Evolutionary conservation across 768 basidiomycete species (phyloP).

Genomic region (Calocybe indica): DNA sequence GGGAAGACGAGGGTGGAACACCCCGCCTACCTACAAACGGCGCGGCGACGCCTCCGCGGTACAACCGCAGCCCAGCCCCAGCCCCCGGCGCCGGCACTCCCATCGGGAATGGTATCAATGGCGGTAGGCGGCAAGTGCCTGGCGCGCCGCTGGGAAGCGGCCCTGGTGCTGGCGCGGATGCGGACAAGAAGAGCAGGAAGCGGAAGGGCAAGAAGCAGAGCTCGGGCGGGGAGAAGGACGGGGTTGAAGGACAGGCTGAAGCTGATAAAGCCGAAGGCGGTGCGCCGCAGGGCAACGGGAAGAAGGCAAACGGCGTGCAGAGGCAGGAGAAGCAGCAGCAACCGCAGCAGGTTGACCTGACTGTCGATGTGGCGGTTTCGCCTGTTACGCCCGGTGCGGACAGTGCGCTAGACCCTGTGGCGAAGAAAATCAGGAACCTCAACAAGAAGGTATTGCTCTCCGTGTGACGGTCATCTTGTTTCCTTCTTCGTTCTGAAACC

Average conservation of each 20-base stretch:
- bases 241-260: constrained; percentile 29
- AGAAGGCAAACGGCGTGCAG: constrained; percentile 28
- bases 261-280: constrained; percentile 20
- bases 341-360: constrained; percentile 12
- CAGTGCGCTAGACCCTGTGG: constrained; percentile 61
- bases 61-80: constrained; percentile 51
- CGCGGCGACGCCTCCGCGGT: constrained; percentile 58
- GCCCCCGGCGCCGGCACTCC: constrained; percentile 33
- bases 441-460: constrained; percentile 75
- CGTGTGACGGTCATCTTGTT: constrained; percentile 11
- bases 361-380: constrained; percentile 24
- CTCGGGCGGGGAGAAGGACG: constrained; percentile 45
- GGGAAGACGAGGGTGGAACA: constrained; percentile 84
- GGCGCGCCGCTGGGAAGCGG: constrained; percentile 47
- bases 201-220: constrained; percentile 42
- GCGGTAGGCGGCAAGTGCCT: constrained; percentile 62
- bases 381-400: constrained; percentile 54
- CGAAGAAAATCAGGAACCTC: constrained; percentile 93
- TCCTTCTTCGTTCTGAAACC: background rate
- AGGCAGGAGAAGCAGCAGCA: constrained; percentile 20
- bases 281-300: constrained; percentile 10
- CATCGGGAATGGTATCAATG: constrained; percentile 26
- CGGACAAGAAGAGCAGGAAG: constrained; percentile 20
- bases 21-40: constrained; percentile 42
- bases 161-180: constrained; percentile 39